A percentile compares a stretch with the other conserved stretches of the same genome.
These are phyloP conservation scores for Sporothrix globosa DNA, from an alignment of 2,329 filamentous ascomycete species.

Conservation along the genomic window DNA sequence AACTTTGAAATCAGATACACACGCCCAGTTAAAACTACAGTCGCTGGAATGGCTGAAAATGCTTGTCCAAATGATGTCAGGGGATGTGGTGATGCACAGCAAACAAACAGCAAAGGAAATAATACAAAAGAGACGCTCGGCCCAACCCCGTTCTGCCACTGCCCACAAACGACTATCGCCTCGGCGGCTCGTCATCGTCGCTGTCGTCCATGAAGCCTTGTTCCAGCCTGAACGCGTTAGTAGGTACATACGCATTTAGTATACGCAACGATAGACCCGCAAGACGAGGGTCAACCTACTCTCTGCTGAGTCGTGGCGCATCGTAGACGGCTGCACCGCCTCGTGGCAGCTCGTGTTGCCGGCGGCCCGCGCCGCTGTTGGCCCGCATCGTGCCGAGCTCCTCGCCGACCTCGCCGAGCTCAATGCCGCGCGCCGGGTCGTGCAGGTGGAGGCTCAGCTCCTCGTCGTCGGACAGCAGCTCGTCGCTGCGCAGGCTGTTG, in stretches of 20 bases:
- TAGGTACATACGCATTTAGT: background rate
- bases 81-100: background rate
- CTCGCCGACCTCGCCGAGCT: conserved; percentile 64
- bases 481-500: conserved; percentile 44
- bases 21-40: background rate
- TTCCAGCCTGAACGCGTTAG: conserved; percentile 41
- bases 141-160: background rate
- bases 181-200: conserved; percentile 45
- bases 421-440: background rate
- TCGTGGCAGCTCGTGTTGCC: conserved; percentile 45
- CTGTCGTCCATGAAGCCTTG: conserved; percentile 54
- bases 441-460: conserved; percentile 19
- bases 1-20: background rate
- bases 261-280: background rate
- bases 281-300: conserved; percentile 53
- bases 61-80: too few relatives aligned
- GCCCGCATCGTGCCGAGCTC: conserved; percentile 63
- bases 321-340: conserved; percentile 50
- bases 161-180: background rate
- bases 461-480: conserved; percentile 49
- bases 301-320: conserved; percentile 70
- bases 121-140: background rate
- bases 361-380: conserved; percentile 37
- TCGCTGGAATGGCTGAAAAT: background rate
- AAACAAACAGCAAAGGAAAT: background rate